phyloP scores from a whole-genome alignment of 2,329 filamentous ascomycete species.

The Conoideocrella luteorostrata region DNA sequence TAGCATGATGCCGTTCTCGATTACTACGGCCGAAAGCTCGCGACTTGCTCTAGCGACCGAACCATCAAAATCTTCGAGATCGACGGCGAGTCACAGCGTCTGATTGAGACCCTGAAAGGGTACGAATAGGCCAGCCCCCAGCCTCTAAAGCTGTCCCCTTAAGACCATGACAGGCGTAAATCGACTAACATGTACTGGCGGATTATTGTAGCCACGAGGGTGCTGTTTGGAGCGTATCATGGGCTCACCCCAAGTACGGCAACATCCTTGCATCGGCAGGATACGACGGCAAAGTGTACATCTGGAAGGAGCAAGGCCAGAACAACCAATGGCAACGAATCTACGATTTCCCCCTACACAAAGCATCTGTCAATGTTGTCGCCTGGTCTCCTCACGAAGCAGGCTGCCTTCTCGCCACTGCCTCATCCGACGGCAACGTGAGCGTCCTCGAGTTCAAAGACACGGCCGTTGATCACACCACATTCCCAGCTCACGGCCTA shows the following conservation, averaged over 20 bases:
- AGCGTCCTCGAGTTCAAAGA: conserved; percentile 96
- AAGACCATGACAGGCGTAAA: background rate
- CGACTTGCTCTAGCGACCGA: conserved; percentile 95
- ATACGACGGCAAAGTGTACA: conserved; percentile 96
- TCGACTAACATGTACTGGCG: conserved; percentile 10
- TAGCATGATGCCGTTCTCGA: conserved; percentile 97
- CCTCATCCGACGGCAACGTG: conserved; percentile 88
- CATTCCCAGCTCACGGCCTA: conserved; percentile 86
- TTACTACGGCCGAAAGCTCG: conserved; percentile 93
- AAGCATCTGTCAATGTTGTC: conserved; percentile 92
- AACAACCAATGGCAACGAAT: conserved; percentile 71
- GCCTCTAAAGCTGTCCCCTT: no score
- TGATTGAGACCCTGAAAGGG: conserved; percentile 93
- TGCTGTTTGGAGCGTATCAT: conserved; percentile 95
- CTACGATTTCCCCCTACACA: conserved; percentile 90
- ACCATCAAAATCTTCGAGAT: conserved; percentile 99
- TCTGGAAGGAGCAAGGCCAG: conserved; percentile 81
- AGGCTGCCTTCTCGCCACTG: conserved; percentile 89
- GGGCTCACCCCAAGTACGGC: conserved; percentile 98
- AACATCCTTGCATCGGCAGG: conserved; percentile 93
- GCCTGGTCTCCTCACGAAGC: conserved; percentile 96
- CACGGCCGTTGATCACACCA: conserved; percentile 82
- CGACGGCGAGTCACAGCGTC: conserved; percentile 81
- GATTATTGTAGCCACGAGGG: conserved; percentile 72
- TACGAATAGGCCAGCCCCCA: conserved; percentile 36